Conservation (phyloP, 2,329 filamentous ascomycete species). For the Alternaria brassicae region DNA sequence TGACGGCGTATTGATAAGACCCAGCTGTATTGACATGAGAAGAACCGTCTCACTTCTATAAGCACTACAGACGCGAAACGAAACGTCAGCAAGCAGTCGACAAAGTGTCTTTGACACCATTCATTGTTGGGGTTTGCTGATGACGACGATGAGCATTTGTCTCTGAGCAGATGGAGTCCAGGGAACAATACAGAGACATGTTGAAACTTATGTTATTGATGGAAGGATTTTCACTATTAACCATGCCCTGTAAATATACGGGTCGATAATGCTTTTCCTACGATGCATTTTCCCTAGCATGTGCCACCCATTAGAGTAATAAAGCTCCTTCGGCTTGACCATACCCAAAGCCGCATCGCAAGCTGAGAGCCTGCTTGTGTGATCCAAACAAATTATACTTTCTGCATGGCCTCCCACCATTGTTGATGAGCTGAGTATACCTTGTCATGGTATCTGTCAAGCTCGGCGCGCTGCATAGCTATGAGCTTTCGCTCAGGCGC, state of each 20-base stretch:
- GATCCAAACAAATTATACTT: background rate
- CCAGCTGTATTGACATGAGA: background rate
- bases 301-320: background rate
- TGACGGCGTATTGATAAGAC: background rate
- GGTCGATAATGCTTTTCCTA: background rate
- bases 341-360: background rate
- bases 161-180: background rate
- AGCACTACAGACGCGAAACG: background rate
- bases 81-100: slow-evolving; percentile 2
- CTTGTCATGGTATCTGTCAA: slow-evolving; percentile 5
- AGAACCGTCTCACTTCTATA: background rate
- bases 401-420: slow-evolving; percentile 9
- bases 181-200: background rate
- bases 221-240: background rate
- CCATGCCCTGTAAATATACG: background rate
- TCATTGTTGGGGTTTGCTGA: slow-evolving; percentile 7
- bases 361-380: background rate
- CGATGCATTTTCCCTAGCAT: background rate
- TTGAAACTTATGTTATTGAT: background rate
- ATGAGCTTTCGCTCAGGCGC: slow-evolving; percentile 12
- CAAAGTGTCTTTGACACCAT: background rate
- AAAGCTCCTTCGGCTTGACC: background rate
- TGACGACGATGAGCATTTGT: background rate
- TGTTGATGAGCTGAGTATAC: slow-evolving; percentile 11
- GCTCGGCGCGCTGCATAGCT: slow-evolving; percentile 12